phyloP scores from a whole-genome alignment of 352 stramenopile species.

The Blastocystis sp. region DNA sequence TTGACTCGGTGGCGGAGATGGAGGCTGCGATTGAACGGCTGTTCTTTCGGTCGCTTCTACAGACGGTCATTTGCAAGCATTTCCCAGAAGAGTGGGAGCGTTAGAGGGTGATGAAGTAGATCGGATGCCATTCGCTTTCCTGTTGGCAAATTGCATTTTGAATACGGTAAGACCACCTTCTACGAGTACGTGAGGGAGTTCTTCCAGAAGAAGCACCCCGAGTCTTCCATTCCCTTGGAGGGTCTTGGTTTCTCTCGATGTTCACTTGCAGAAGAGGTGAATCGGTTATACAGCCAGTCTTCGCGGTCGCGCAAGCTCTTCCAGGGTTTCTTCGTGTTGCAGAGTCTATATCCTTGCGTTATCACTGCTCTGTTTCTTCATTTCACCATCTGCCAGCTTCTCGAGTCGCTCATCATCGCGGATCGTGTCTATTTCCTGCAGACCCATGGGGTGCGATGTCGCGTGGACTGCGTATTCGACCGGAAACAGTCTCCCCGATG shows the following conservation, averaged over 20 bases:
- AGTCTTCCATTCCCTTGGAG: background rate
- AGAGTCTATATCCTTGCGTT: constrained; percentile 28
- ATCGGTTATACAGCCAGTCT: background rate
- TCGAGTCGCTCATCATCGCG: constrained; percentile 30
- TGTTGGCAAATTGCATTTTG: background rate
- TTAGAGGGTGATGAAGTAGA: background rate
- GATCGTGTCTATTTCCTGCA: constrained; percentile 41
- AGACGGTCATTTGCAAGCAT: background rate
- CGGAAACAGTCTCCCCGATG: constrained; percentile 16
- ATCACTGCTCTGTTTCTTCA: background rate
- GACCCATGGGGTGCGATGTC: background rate
- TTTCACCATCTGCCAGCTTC: background rate
- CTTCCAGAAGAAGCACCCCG: background rate
- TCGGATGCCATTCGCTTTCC: background rate
- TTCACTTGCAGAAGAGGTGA: background rate
- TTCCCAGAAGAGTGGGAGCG: background rate
- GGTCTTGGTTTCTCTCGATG: background rate
- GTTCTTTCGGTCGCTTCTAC: constrained; percentile 24
- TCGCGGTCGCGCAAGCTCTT: background rate
- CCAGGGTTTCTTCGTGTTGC: background rate
- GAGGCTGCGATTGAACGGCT: background rate
- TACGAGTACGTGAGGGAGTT: background rate
- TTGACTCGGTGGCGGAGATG: background rate
- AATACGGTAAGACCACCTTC: background rate
- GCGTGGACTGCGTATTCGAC: constrained; percentile 17